A percentile compares a stretch with the other conserved stretches of the same genome.
Evolutionary conservation across 768 basidiomycete genomes (phyloP).

Genomic region (Butyriboletus loyo): DNA sequence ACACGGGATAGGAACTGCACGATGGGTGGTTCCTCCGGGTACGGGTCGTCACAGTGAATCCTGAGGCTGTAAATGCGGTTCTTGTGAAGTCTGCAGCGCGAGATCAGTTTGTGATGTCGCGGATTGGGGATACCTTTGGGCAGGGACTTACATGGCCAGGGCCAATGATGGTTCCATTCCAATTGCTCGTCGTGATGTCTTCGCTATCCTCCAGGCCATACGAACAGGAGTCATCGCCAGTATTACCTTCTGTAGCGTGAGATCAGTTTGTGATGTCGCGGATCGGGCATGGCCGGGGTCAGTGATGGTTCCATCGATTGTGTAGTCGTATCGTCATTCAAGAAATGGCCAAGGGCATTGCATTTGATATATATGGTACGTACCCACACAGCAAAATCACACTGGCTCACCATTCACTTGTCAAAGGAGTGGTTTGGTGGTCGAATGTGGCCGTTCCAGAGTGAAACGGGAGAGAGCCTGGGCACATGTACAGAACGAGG

Average conservation of each 20-base stretch:
- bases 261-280: constrained; percentile 16
- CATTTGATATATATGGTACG: no score
- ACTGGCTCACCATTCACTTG: no score
- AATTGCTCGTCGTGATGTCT: constrained; percentile 95
- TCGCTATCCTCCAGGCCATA: constrained; percentile 95
- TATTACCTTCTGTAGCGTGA: constrained; percentile 58
- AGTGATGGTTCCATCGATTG: constrained; percentile 98
- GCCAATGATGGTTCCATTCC: constrained; percentile 99
- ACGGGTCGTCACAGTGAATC: constrained; percentile 75
- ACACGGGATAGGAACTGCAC: constrained; percentile 87
- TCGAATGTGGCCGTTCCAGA: no score
- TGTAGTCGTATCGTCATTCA: no score
- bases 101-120: constrained; percentile 16
- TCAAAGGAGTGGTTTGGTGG: no score
- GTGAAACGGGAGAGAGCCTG: no score
- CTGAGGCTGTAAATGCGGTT: constrained; percentile 97
- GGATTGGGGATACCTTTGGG: constrained; percentile 2
- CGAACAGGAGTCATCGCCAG: constrained; percentile 96
- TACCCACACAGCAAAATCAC: no score
- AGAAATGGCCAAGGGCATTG: no score
- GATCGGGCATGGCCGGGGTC: constrained; percentile 81
- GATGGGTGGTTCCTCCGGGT: constrained; percentile 75
- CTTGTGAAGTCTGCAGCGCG: constrained; percentile 76
- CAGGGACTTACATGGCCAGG: constrained; percentile 83
- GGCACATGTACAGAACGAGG: no score